Percentiles rank a stretch among this genome's conserved stretches.
phyloP scores from a whole-genome alignment of 192 early-diverging fungal genomes.

The Spizellomyces punctatus region DNA sequence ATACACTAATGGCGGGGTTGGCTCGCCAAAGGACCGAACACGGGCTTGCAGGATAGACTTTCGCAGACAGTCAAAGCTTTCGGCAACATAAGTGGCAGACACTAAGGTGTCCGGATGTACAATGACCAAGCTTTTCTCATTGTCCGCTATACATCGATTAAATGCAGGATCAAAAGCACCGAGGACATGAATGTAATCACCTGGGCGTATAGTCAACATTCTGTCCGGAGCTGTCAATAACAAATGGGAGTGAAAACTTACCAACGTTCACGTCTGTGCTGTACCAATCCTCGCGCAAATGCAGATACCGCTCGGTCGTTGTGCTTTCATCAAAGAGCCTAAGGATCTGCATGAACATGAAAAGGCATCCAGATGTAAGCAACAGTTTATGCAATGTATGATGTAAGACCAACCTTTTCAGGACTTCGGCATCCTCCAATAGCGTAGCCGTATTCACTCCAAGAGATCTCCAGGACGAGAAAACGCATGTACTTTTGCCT shows the following conservation, averaged over 20 bases:
- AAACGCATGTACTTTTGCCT: constrained; percentile 35
- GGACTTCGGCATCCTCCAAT: neutral
- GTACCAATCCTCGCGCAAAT: constrained; percentile 74
- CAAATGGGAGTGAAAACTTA: no score
- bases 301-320: constrained; percentile 29
- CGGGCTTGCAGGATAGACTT: constrained; percentile 76
- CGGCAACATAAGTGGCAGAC: constrained; percentile 73
- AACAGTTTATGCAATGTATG: no score
- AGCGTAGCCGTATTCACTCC: constrained; percentile 16
- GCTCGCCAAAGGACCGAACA: constrained; percentile 47
- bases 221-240: neutral
- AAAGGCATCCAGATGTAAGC: no score
- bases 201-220: constrained; percentile 37
- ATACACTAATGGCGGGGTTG: constrained; percentile 63
- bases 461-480: constrained; percentile 41
- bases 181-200: constrained; percentile 66
- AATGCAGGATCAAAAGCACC: constrained; percentile 28
- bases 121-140: constrained; percentile 61
- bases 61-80: constrained; percentile 76
- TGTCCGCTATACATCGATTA: constrained; percentile 57
- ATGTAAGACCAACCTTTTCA: constrained; percentile 13
- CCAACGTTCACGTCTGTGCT: constrained; percentile 50
- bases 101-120: constrained; percentile 83
- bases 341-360: constrained; percentile 7
- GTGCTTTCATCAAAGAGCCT: constrained; percentile 37